These are phyloP conservation scores for Allium cepa DNA, from an alignment of 106 monocot species.

Conservation along the genomic window DNA sequence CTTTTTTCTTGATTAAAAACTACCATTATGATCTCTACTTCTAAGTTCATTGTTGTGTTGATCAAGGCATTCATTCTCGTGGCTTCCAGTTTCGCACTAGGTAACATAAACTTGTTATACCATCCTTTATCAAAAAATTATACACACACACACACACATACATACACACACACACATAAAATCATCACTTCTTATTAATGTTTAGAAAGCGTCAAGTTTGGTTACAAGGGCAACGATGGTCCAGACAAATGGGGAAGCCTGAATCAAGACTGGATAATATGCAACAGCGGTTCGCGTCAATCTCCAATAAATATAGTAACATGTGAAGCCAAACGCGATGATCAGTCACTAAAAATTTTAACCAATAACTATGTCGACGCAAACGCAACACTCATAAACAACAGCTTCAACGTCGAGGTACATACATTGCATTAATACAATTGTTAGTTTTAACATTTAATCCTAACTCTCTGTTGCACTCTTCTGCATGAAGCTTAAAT, in stretches of 20 bases:
- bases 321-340: background rate
- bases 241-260: slow-evolving; percentile 26
- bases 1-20: no score
- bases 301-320: slow-evolving; percentile 36
- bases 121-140: no score
- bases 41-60: no score
- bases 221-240: background rate
- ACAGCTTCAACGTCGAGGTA: background rate
- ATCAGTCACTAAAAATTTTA: background rate
- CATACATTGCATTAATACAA: background rate
- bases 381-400: slow-evolving; percentile 20
- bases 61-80: no score
- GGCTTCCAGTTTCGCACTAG: no score
- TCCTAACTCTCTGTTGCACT: background rate
- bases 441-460: background rate
- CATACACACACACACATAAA: no score
- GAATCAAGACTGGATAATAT: slow-evolving; percentile 10
- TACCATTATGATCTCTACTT: no score
- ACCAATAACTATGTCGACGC: slow-evolving; percentile 5
- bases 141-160: no score
- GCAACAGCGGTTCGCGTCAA: slow-evolving; percentile 22
- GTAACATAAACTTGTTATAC: no score
- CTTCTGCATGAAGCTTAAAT: slow-evolving; percentile 22
- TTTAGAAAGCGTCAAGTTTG: background rate
- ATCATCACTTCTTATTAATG: no score